Percentiles rank a stretch among this genome's conserved stretches.
Conservation (phyloP, 306 rosid genomes). For the Vicia sativa region DNA sequence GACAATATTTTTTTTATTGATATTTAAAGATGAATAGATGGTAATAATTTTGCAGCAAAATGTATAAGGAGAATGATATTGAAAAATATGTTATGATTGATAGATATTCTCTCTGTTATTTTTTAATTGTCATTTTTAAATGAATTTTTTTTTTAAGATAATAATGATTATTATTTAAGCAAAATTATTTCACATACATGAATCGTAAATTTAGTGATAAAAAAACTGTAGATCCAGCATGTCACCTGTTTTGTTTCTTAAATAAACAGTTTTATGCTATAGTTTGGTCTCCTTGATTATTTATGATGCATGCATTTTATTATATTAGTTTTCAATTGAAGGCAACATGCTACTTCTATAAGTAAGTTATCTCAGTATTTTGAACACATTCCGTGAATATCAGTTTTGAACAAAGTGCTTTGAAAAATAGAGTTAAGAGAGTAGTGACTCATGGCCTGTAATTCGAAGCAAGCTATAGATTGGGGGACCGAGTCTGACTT, state of each 20-base stretch:
- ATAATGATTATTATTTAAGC: no score
- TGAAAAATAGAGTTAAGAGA: not conserved
- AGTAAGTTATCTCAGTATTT: not conserved
- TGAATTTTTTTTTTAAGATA: no score
- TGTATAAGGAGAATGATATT: no score
- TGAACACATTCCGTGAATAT: not conserved
- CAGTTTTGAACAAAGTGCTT: not conserved
- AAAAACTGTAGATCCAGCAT: conserved; percentile 24
- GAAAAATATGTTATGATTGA: no score
- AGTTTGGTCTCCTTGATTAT: conserved; percentile 22
- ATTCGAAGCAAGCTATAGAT: conserved; percentile 1
- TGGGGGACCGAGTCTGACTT: conserved; percentile 21
- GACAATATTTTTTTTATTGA: no score
- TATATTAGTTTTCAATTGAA: conserved; percentile 13
- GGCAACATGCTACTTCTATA: not conserved
- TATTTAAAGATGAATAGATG: no score
- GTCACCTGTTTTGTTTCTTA: conserved; percentile 9
- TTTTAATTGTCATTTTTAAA: no score
- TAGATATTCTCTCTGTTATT: no score
- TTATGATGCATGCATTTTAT: not conserved
- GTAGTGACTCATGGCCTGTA: not conserved
- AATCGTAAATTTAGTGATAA: not conserved
- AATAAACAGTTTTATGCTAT: not conserved
- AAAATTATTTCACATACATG: conserved; percentile 35
- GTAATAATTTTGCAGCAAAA: no score